These are phyloP conservation scores for Trypanosomatidae sp. DNA, from an alignment of 208 protist species.

Conservation along the genomic window DNA sequence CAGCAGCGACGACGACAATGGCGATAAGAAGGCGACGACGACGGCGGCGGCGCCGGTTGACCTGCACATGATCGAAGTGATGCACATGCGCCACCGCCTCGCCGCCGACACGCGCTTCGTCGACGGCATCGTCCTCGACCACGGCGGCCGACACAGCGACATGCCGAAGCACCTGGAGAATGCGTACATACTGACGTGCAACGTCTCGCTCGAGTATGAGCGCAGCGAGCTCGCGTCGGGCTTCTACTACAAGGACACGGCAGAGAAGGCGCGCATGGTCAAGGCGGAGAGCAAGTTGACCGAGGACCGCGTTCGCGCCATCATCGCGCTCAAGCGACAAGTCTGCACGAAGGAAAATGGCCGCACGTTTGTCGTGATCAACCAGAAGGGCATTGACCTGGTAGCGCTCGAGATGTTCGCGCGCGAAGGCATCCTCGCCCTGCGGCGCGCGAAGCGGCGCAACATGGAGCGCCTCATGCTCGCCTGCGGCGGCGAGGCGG, in stretches of 20 bases:
- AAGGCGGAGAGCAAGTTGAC: conserved; percentile 94
- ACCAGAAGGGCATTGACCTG: conserved; percentile 99
- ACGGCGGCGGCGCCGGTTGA: conserved; percentile 81
- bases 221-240: conserved; percentile 97
- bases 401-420: conserved; percentile 99
- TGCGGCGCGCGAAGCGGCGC: conserved; percentile 98
- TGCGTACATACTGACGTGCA: conserved; percentile 97
- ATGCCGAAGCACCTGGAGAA: conserved; percentile 97
- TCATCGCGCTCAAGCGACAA: conserved; percentile 98
- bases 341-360: conserved; percentile 91
- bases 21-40: conserved; percentile 9
- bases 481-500: conserved; percentile 95
- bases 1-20: conserved; percentile 51
- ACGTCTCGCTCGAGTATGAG: conserved; percentile 99
- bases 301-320: conserved; percentile 94
- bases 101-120: conserved; percentile 95
- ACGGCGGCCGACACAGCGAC: conserved; percentile 98
- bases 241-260: conserved; percentile 97
- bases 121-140: conserved; percentile 99
- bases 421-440: conserved; percentile 97
- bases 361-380: conserved; percentile 98
- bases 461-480: conserved; percentile 98
- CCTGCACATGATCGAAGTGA: conserved; percentile 99
- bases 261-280: conserved; percentile 96
- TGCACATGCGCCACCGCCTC: conserved; percentile 98